A percentile compares a stretch with the other conserved stretches of the same genome.
Conservation (phyloP, 345 rosid genomes). For the Schrenkiella parvula region DNA sequence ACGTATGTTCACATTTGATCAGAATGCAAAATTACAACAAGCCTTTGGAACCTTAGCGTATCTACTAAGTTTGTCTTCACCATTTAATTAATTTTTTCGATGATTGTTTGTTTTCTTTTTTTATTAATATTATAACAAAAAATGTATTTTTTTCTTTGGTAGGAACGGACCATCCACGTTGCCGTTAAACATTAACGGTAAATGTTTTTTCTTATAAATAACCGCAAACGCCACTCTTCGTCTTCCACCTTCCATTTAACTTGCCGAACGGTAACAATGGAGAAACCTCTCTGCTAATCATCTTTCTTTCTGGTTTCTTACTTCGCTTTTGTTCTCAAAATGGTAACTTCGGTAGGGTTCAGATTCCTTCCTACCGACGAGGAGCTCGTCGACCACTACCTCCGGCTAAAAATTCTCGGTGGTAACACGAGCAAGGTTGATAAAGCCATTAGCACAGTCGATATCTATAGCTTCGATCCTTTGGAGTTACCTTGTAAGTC, state of each 20-base stretch:
- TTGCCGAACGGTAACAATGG: background rate
- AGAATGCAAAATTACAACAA: background rate
- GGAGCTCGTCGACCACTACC: slow-evolving; percentile 34
- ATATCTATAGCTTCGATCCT: slow-evolving; percentile 41
- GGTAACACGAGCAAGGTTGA: background rate
- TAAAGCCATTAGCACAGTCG: slow-evolving; percentile 31
- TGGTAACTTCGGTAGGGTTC: slow-evolving; percentile 17
- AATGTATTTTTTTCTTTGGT: background rate
- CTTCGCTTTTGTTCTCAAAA: background rate
- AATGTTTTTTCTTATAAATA: background rate
- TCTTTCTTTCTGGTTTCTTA: background rate
- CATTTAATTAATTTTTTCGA: background rate
- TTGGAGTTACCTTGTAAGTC: slow-evolving; percentile 40
- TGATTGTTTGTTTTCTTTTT: too few species aligned
- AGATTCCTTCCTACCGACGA: slow-evolving; percentile 46
- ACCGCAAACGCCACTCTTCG: background rate
- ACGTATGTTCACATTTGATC: background rate
- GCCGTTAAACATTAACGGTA: background rate
- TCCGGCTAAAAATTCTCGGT: slow-evolving; percentile 31
- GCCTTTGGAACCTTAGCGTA: background rate
- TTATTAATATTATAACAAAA: background rate
- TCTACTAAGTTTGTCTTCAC: background rate
- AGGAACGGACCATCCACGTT: background rate
- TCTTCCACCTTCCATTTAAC: background rate
- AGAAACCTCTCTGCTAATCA: background rate